Evolutionary conservation across 345 rosid species (phyloP), one percentile per base, ranked within the genome.

Genomic region (Turritis glabra): DNA sequence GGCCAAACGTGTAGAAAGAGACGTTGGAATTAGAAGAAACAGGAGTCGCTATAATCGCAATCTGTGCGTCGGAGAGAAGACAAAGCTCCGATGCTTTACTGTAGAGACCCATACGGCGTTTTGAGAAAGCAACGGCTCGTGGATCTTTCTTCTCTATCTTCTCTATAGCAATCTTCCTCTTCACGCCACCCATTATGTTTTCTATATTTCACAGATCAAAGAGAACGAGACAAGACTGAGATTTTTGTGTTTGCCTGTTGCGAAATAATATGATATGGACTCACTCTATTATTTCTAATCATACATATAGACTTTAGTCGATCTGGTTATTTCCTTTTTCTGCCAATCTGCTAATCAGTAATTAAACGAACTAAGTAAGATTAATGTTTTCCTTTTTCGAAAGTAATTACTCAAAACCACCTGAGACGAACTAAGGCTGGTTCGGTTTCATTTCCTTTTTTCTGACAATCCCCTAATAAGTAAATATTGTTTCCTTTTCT

Each of bases 51-150:
- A 67, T 18, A 5, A 78, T 25, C 8, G 73, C 74, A 2, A 53
- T 56, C 17, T 72, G 43, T 0, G 64, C 55, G 2, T 33, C 41
- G 18, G 77, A 72, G n/a, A 65, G 57, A 40, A 51, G 55, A 50
- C 73, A 78, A n/a, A 78, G 74, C 43, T 72, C 19, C 0, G 68
- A 13, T 3, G 77, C 9, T 72, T 78, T 78, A 4, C 41, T 64
- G 64, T 7, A 78, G 12, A 78, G 72, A 64, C 77, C 80, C 0
- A 8, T 26, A 22, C 61, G 59, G 0, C 80, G 72, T 60, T 77
- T 77, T 7, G 72, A 64, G 68, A 38, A 71, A 7, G 77, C 5
- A 11, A 72, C 77, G 1, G 32, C 46, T 55, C 43, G 29, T 0
- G 62, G 13, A 0, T n/a, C 15, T 56, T 56, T 71, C 6, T 35